Percentiles rank a stretch among this genome's conserved stretches.
phyloP scores from a whole-genome alignment of 306 rosid species.

The Cicer cuneatum region DNA sequence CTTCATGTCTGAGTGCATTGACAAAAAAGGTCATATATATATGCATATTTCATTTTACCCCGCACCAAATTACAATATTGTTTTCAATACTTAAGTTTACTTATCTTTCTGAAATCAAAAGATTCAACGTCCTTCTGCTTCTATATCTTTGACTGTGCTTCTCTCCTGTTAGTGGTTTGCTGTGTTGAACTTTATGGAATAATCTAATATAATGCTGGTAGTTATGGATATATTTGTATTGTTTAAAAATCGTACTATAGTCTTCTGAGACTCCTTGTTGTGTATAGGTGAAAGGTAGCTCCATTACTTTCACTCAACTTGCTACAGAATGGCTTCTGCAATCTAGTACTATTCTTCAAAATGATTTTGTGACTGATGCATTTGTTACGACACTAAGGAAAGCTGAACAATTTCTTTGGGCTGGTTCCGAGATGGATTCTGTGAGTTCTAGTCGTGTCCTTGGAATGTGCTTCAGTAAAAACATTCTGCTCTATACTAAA shows the following conservation, averaged over 20 bases:
- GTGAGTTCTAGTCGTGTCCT: slow-evolving; percentile 61
- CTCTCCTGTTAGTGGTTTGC: slow-evolving; percentile 5
- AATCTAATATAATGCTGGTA: slow-evolving; percentile 4
- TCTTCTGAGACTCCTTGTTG: slow-evolving; percentile 49
- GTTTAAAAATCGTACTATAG: background rate
- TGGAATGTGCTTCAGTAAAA: slow-evolving; percentile 29
- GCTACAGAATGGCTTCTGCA: slow-evolving; percentile 74
- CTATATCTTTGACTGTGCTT: slow-evolving; percentile 40
- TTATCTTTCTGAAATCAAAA: slow-evolving; percentile 37
- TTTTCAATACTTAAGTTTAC: slow-evolving; percentile 33
- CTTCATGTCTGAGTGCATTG: slow-evolving; percentile 62
- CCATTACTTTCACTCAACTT: slow-evolving; percentile 64
- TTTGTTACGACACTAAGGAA: slow-evolving; percentile 63
- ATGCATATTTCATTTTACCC: background rate
- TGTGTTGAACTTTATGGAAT: slow-evolving; percentile 16
- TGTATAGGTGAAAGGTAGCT: slow-evolving; percentile 78
- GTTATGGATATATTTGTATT: slow-evolving; percentile 12
- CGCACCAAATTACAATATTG: background rate
- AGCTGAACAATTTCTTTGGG: slow-evolving; percentile 98
- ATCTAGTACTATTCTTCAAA: slow-evolving; percentile 62
- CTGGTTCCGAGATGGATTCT: slow-evolving; percentile 92
- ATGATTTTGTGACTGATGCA: slow-evolving; percentile 64
- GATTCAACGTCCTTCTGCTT: slow-evolving; percentile 22
- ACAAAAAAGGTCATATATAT: slow-evolving; percentile 67
- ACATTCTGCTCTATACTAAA: slow-evolving; percentile 14